These are phyloP conservation scores for Penstemon newberryi DNA, from an alignment of 257 asterid species.

Conservation along the genomic window DNA sequence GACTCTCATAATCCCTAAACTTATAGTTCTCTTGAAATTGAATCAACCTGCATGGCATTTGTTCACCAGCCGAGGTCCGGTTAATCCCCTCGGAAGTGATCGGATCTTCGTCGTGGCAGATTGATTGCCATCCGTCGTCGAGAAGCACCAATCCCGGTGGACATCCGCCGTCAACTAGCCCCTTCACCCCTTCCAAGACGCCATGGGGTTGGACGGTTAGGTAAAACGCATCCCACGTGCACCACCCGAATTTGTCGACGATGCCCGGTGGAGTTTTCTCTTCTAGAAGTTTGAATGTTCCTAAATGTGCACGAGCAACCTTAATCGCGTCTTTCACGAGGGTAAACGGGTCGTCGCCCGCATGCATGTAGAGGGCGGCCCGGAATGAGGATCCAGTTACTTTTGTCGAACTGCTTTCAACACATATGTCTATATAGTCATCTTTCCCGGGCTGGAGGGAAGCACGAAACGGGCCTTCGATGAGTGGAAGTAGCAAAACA, in stretches of 20 bases:
- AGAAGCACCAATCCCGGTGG: slow-evolving; percentile 90
- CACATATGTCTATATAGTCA: slow-evolving; percentile 62
- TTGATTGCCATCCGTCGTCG: slow-evolving; percentile 97
- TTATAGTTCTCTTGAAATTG: slow-evolving; percentile 77
- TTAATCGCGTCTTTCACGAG: slow-evolving; percentile 75
- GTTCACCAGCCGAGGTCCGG: slow-evolving; percentile 90
- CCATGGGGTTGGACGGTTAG: slow-evolving; percentile 89
- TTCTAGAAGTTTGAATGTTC: slow-evolving; percentile 67
- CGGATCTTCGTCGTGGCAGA: slow-evolving; percentile 88
- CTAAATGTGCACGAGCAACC: slow-evolving; percentile 75
- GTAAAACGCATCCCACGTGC: slow-evolving; percentile 98
- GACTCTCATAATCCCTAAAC: slow-evolving; percentile 70
- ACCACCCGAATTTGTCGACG: slow-evolving; percentile 97
- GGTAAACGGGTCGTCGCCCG: slow-evolving; percentile 72
- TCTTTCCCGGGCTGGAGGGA: slow-evolving; percentile 71
- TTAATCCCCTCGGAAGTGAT: slow-evolving; percentile 73
- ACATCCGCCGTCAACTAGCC: slow-evolving; percentile 85
- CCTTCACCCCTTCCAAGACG: slow-evolving; percentile 75
- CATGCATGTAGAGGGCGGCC: slow-evolving; percentile 70
- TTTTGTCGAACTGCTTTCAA: slow-evolving; percentile 77
- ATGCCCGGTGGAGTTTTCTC: slow-evolving; percentile 91
- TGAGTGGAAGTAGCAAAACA: slow-evolving; percentile 62
- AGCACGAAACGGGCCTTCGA: slow-evolving; percentile 75
- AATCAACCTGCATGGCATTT: slow-evolving; percentile 89
- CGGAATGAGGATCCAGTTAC: slow-evolving; percentile 51